Conservation (phyloP, 1,284 basidiomycete genomes). For the Apiotrichum mycotoxinovorans region DNA sequence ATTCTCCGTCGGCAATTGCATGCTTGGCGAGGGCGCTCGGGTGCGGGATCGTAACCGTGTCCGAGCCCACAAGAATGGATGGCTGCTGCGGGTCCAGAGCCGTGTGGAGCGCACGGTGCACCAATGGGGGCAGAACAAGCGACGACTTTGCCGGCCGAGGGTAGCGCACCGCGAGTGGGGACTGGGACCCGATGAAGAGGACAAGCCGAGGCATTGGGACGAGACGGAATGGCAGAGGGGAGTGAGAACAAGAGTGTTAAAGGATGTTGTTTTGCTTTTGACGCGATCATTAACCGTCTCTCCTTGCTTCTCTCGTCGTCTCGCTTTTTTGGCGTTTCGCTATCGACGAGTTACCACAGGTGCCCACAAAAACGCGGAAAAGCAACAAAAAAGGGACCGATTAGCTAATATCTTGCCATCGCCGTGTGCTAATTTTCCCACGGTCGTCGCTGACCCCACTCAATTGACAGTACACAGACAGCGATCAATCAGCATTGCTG, state of each 20-base stretch:
- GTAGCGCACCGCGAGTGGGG: constrained; percentile 41
- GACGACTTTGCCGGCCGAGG: constrained; percentile 35
- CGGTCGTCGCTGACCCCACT: not conserved
- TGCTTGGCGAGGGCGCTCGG: constrained; percentile 33
- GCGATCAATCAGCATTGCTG: no score
- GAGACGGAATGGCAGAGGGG: not conserved
- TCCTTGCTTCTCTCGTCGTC: no score
- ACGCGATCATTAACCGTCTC: no score
- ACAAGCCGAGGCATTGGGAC: constrained; percentile 20
- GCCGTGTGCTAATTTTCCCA: not conserved
- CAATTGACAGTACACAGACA: no score
- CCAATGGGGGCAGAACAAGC: constrained; percentile 39
- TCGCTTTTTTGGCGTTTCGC: no score
- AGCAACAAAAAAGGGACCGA: not conserved
- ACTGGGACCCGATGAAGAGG: constrained; percentile 45
- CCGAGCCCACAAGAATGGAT: constrained; percentile 12
- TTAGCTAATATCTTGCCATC: not conserved
- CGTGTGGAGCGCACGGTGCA: constrained; percentile 46
- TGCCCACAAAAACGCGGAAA: no score
- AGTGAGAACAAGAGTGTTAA: not conserved
- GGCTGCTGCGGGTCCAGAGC: constrained; percentile 37
- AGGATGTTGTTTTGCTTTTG: no score
- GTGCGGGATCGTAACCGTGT: constrained; percentile 32
- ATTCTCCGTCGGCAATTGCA: not conserved
- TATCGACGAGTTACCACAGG: no score